These are phyloP conservation scores for Russula griseocarnosa DNA, from an alignment of 768 basidiomycete species.

Conservation along the genomic window DNA sequence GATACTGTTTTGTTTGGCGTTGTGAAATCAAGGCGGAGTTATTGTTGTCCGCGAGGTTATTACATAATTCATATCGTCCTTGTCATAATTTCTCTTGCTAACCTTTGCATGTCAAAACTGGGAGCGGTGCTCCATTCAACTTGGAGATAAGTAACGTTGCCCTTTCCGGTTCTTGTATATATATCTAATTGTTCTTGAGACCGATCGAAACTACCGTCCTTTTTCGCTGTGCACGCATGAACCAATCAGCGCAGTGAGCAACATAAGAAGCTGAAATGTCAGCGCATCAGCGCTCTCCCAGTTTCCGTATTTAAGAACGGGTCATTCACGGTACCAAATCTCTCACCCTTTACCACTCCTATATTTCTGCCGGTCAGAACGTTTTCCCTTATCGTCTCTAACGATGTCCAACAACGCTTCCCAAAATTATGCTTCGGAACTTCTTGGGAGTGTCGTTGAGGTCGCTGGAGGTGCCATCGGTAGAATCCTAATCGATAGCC, in stretches of 20 bases:
- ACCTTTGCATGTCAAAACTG: no score
- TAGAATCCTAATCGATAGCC: neutral
- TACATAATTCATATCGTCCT: no score
- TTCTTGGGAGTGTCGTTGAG: neutral
- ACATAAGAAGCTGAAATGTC: neutral
- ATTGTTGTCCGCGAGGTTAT: no score
- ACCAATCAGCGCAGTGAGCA: neutral
- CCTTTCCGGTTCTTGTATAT: neutral
- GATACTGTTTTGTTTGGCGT: no score
- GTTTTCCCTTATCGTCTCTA: no score
- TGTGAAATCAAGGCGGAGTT: no score
- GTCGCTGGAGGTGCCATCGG: neutral
- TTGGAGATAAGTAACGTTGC: neutral
- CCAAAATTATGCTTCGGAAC: neutral
- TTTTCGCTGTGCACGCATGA: neutral
- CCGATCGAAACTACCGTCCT: neutral
- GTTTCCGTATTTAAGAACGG: neutral
- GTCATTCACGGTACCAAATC: no score
- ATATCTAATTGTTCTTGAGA: neutral
- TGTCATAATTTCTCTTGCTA: no score
- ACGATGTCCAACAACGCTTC: neutral
- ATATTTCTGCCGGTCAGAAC: slow-evolving; percentile 5
- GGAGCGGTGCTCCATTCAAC: neutral
- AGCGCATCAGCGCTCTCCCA: neutral
- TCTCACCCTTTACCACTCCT: neutral